Evolutionary conservation across 2,329 filamentous ascomycete species (phyloP), one percentile per base, ranked within the genome.

Genomic region (Grosmannia penicillata): DNA sequence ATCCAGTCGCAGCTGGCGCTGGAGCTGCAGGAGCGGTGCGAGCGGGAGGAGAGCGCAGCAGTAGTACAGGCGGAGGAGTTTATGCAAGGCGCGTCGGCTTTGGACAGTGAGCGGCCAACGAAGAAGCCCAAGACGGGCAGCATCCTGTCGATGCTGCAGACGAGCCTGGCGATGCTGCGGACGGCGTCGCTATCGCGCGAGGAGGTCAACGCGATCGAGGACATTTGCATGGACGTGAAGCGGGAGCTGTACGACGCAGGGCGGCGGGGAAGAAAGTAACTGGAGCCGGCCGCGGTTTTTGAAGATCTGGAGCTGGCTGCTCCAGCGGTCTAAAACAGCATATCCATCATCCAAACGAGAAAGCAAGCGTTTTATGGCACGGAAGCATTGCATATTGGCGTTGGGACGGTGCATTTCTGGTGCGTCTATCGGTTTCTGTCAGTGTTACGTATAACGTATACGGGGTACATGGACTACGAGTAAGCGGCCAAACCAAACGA

Each of bases 141-240:
- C 46, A 75, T 82, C 42, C 61, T 76, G 43, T 56, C 55, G 42
- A 61, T 66, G 27, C 63, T 80, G 31, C 65, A 59, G 44, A 61
- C 59, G 17, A 62, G 80, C 0, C 56, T 91, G 19, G 62, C 65
- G 17, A 67, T 75, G 45, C 62, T 86, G 41, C 70, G 67, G 38
- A 60, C 59, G 22, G 64, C 75, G 18, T 63, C 70, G 14, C 57
- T 93, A 30, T 74, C 74, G 14, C 66, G 72, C 10, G 64, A 71
- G 10, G 75, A 83, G 43, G 72, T 85, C 38, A 68, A 76, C 42
- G 68, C 78, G 52, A 67, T 91, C 47, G 83, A 91, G 51, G 79
- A 87, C 52, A 61, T 84, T 49, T 66, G 91, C 52, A 83, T 87
- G 62, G 80, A 89, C 54, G 73, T 89, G 46, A 78, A 82, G 55